A percentile compares a stretch with the other conserved stretches of the same genome.
Conservation (phyloP, 495 filamentous ascomycete species). For the Staphylotrichum tortipilum region DNA sequence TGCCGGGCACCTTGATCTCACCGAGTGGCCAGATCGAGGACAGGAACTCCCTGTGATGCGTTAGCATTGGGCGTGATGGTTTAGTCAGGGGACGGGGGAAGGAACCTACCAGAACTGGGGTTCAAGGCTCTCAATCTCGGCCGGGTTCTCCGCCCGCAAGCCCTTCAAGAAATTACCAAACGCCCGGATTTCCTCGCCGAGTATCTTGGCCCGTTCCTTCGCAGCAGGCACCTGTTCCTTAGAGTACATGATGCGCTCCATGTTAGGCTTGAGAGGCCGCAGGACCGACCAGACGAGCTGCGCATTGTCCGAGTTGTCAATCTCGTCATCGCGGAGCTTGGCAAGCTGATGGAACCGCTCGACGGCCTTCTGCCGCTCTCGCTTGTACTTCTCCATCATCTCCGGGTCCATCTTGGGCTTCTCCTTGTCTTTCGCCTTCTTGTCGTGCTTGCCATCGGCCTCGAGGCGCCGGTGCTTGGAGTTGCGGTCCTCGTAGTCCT, state of each 20-base stretch:
- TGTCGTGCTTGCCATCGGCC: conserved; percentile 21
- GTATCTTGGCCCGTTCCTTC: conserved; percentile 38
- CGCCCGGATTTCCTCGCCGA: conserved; percentile 37
- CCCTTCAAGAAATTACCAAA: conserved; percentile 39
- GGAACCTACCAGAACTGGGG: conserved; percentile 38
- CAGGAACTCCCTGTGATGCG: conserved; percentile 25
- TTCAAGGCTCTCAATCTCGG: conserved; percentile 34
- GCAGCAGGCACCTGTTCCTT: conserved; percentile 35
- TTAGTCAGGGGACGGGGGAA: not conserved
- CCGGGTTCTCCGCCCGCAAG: conserved; percentile 26
- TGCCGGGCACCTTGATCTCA: conserved; percentile 30
- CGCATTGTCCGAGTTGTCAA: conserved; percentile 23
- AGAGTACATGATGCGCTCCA: conserved; percentile 35
- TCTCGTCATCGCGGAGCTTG: conserved; percentile 24
- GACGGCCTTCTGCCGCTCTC: conserved; percentile 25
- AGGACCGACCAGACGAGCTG: conserved; percentile 38
- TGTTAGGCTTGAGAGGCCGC: conserved; percentile 35
- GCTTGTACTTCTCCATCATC: conserved; percentile 26
- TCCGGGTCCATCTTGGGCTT: conserved; percentile 27
- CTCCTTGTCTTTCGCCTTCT: conserved; percentile 26
- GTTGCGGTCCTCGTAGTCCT: conserved; percentile 28
- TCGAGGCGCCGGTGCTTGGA: conserved; percentile 30
- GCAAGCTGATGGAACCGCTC: conserved; percentile 28
- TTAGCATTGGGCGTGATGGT: conserved; percentile 5
- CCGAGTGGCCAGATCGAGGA: conserved; percentile 35